phyloP scores from a whole-genome alignment of 2,329 filamentous ascomycete species.

The Trichophyton simii region DNA sequence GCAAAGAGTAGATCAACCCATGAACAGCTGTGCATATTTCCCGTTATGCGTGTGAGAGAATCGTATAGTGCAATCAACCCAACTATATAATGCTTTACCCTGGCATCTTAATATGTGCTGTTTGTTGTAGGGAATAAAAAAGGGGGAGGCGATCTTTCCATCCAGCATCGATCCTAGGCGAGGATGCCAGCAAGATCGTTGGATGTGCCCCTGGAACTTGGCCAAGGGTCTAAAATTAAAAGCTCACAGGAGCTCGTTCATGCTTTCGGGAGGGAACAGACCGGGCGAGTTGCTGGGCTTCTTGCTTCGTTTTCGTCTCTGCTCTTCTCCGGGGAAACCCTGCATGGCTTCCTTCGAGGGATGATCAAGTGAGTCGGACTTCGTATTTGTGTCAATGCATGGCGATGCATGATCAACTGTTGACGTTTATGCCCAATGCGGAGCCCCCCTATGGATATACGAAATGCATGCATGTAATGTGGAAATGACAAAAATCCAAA shows the following conservation, averaged over 20 bases:
- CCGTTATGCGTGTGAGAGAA: background rate
- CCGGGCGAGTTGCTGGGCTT: background rate
- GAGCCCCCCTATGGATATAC: background rate
- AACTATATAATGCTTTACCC: background rate
- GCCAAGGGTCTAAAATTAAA: background rate
- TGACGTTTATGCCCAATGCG: background rate
- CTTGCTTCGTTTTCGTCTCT: background rate
- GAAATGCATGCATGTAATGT: background rate
- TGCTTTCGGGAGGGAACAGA: constrained; percentile 1
- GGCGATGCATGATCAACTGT: too few species aligned
- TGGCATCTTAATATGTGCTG: background rate
- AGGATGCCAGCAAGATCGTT: background rate
- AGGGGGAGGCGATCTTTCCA: background rate
- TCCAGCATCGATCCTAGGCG: background rate
- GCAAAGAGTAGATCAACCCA: background rate
- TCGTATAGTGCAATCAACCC: background rate
- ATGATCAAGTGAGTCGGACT: background rate
- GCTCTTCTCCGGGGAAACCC: background rate
- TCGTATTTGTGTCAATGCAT: background rate
- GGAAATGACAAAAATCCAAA: background rate
- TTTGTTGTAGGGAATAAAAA: background rate
- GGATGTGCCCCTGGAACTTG: background rate
- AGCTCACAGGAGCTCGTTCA: background rate
- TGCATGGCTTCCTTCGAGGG: background rate
- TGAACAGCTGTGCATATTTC: background rate